Evolutionary conservation across 2,329 filamentous ascomycete species (phyloP).

Genomic region (Calonectria fujianensis): DNA sequence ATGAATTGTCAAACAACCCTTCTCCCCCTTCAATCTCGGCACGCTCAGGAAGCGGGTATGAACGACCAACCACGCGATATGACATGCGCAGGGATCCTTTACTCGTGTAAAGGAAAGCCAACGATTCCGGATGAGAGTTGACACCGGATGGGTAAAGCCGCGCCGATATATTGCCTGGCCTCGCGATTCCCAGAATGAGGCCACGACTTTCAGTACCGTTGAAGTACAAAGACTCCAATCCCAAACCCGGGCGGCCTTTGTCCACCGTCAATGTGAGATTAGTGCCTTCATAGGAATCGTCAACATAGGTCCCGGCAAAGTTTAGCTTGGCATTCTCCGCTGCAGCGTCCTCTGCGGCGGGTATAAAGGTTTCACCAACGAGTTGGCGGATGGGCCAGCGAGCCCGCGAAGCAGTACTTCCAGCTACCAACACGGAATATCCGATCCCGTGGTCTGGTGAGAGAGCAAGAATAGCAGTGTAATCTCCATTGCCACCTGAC

Average conservation of each 20-base stretch:
- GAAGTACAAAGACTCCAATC: slow-evolving; percentile 1
- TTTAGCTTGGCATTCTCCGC: slow-evolving; percentile 36
- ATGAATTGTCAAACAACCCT: slow-evolving; percentile 41
- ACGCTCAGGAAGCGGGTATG: slow-evolving; percentile 21
- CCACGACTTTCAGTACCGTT: not conserved
- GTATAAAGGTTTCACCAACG: slow-evolving; percentile 32
- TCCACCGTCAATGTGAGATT: slow-evolving; percentile 15
- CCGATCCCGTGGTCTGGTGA: slow-evolving; percentile 65
- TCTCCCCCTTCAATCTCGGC: slow-evolving; percentile 40
- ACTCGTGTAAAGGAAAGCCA: slow-evolving; percentile 36
- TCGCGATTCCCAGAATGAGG: not conserved
- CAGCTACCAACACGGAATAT: slow-evolving; percentile 36
- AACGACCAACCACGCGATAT: slow-evolving; percentile 11
- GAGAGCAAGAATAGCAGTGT: slow-evolving; percentile 61
- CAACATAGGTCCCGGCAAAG: slow-evolving; percentile 41
- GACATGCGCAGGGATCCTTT: slow-evolving; percentile 38
- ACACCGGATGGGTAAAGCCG: slow-evolving; percentile 42
- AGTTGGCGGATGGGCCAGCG: slow-evolving; percentile 35
- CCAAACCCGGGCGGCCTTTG: slow-evolving; percentile 1
- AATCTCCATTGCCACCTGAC: slow-evolving; percentile 62
- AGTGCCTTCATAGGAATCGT: not conserved
- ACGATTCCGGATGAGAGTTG: slow-evolving; percentile 38
- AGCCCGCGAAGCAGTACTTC: slow-evolving; percentile 33
- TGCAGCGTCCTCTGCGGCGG: slow-evolving; percentile 38
- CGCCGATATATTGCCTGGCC: not conserved